Evolutionary conservation across 192 early-diverging fungal genomes (phyloP).

Genomic region (Spizellomyces punctatus): DNA sequence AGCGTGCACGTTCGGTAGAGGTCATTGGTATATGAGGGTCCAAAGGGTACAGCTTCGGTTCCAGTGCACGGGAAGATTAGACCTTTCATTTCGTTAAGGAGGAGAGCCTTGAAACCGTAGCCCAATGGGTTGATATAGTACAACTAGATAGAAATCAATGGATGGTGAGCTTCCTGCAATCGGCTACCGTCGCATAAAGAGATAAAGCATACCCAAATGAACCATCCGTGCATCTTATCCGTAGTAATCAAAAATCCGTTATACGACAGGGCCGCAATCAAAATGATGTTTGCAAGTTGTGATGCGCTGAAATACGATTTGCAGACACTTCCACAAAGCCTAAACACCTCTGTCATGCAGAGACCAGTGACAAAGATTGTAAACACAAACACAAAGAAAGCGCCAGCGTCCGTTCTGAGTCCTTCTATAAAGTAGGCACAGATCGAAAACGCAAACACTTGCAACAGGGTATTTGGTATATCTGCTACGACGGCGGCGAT

Average conservation of each 20-base stretch:
- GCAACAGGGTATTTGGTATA: conserved; percentile 50
- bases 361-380: conserved; percentile 55
- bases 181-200: background rate
- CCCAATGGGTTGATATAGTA: conserved; percentile 67
- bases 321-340: conserved; percentile 55
- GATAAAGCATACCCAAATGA: background rate
- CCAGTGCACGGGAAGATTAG: conserved; percentile 29
- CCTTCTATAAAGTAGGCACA: conserved; percentile 67
- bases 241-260: conserved; percentile 66
- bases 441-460: conserved; percentile 59
- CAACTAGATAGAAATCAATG: conserved; percentile 13
- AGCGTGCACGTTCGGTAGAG: conserved; percentile 66
- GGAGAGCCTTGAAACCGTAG: conserved; percentile 61
- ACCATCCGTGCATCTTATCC: conserved; percentile 63
- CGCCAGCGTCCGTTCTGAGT: conserved; percentile 48
- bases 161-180: background rate
- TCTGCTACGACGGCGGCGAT: conserved; percentile 57
- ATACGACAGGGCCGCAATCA: conserved; percentile 54
- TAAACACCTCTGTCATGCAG: conserved; percentile 63
- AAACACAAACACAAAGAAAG: conserved; percentile 60
- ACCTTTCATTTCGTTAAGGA: conserved; percentile 61
- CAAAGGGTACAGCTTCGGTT: conserved; percentile 44
- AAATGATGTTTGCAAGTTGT: conserved; percentile 51
- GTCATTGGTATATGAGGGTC: conserved; percentile 49
- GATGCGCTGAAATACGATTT: conserved; percentile 39